Base-by-base conservation (phyloP, 2,329 filamentous ascomycete genomes). In the Kalmusia sp. region DNA sequence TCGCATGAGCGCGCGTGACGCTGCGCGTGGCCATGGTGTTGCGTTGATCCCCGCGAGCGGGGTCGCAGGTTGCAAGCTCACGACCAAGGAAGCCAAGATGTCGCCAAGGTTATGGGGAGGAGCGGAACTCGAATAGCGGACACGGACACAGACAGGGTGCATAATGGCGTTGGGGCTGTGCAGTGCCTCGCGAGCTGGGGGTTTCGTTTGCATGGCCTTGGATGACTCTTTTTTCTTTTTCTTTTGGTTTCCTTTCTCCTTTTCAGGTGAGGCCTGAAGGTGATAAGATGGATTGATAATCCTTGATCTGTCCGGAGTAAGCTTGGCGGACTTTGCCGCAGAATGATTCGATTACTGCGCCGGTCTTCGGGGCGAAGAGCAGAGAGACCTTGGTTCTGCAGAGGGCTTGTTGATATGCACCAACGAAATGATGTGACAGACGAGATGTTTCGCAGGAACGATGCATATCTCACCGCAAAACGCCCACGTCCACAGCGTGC, bases 91-190 rank as follows among this genome's bases (percentile, higher is more conserved):
- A 21, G 44, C 44, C 44, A 47, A 47, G 44, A 27, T 14, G 8
- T 3, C 15, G 44, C 44, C 44, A 35, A 47, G 44, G 44, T 8
- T 15, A 47, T 22, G 22, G 44, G 33, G 44, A 47, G 44, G 44
- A 38, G 44, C 44, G 44, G 44, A 47, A 47, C n/a, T 47, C 44
- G 44, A 47, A 47, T 47, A 14, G 44, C 44, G 44, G 44, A 47
- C 24, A 12, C 31, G 8, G 15, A 24, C 33, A 15, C 31, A 25
- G 44, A 37, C 31, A 47, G 33, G 21, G 15, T 38, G 44, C 33
- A 38, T 19, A 24, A 30, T 37, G 33, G 44, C 33, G 44, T 47
- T 38, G 44, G 44, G 44, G 44, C 44, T 47, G 44, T 47, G 44
- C 44, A 8, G n/a, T n/a, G n/a, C n/a, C n/a, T 28, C 27, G 24